Conservation (phyloP, 805 yeast species). For the Yarrowia sp. region DNA sequence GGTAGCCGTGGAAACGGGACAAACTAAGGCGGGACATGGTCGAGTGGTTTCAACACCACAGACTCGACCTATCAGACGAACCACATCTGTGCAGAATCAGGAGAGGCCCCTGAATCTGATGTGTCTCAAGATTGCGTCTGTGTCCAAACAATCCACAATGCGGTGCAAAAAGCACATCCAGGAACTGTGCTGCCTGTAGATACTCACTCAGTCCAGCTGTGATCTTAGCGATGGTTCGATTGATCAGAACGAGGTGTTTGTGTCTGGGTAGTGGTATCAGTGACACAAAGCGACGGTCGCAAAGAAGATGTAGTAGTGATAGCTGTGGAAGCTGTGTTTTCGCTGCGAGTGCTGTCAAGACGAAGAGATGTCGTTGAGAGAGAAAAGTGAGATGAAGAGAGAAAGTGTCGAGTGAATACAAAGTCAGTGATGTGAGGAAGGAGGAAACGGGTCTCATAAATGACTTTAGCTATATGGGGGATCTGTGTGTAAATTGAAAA, state of each 20-base stretch:
- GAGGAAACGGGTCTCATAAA: constrained; percentile 37
- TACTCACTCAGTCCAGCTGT: constrained; percentile 39
- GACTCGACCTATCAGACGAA: neutral
- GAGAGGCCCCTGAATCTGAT: neutral
- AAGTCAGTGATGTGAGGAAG: constrained; percentile 24
- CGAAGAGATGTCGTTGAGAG: neutral
- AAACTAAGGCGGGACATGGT: too few relatives aligned
- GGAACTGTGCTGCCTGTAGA: neutral
- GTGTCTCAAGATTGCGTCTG: neutral
- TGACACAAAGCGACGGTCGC: constrained; percentile 11
- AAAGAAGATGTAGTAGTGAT: constrained; percentile 6
- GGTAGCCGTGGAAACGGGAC: too few relatives aligned
- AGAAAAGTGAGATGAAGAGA: constrained; percentile 5
- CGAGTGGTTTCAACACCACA: too few relatives aligned
- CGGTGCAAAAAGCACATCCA: too few relatives aligned
- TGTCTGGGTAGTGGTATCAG: constrained; percentile 21
- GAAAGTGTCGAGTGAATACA: constrained; percentile 21
- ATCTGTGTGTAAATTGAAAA: constrained; percentile 15
- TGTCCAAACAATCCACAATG: constrained; percentile 2
- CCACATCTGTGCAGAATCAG: neutral
- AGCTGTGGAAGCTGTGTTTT: constrained; percentile 15
- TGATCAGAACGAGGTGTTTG: constrained; percentile 1
- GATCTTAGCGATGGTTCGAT: constrained; percentile 20
- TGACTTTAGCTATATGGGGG: constrained; percentile 34
- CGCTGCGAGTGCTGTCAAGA: constrained; percentile 6